Base-by-base conservation (phyloP, 495 filamentous ascomycete species). In the Neurospora sp. region DNA sequence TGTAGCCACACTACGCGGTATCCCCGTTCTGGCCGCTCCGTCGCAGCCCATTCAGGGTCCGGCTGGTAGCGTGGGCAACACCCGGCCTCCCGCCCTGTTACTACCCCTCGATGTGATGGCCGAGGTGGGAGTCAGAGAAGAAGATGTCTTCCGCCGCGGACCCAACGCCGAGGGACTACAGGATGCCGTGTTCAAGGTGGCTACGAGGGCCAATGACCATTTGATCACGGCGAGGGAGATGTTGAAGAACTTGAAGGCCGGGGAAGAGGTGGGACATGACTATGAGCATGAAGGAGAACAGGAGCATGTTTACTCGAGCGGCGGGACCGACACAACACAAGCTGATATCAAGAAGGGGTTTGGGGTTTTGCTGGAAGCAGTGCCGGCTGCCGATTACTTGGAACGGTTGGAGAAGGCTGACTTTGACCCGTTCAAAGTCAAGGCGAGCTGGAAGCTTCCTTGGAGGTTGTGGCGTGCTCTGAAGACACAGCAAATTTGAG, bases 101-200 rank as follows among this genome's bases (percentile, higher is more conserved):
- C 83, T 99, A 16, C 96, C 96, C 1, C 84, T 98, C 69, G 94
- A 97, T 80, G 85, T 98, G 44, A 97, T 97, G 92, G 92, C 93
- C 0, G 88, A 93, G 77, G 82, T 86, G 0, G 90, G 90, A 0
- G 84, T 98, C 1, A 90, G 86, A 72, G 95, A 98, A 79, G 96
- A 99, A 78, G 92, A 97, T 59, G 90, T 99, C 0, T 90, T 96
- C 70, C 88, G 94, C 4, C 84, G 88, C n/a, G 95, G 94, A 0
- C 86, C 91, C 0, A 85, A 89, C 8, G 95, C 96, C 0, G 83
- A 88, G 16, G 94, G 94, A 0, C 83, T 98, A 10, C 88, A 90
- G 42, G 96, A 98, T 82, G 95, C 94, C 2, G 90, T 99, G 5
- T 98, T 98, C 77, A 86, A 88, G 23, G 94, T 98, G 27, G 96